Evolutionary conservation across 2,329 filamentous ascomycete genomes (phyloP), one percentile per base, ranked within the genome.

Genomic region (Fusarium nodosum): DNA sequence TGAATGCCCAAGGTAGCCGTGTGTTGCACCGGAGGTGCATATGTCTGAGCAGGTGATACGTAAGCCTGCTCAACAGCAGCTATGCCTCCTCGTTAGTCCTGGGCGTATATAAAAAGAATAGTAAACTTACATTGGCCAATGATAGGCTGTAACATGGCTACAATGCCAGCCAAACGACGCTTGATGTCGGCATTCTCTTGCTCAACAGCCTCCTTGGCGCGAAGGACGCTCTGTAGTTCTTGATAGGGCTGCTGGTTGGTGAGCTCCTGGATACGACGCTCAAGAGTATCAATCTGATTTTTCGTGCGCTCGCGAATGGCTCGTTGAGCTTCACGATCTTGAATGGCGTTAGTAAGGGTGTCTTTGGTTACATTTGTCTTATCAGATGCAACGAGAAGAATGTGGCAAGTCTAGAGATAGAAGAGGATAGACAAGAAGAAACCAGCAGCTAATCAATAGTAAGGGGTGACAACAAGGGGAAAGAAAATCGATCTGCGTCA

Each of bases 301-400:
- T 91, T 93, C 30, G 93, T 96, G 57, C 93, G 88, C 81, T 95
- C 92, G 42, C 93, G 87, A 63, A 97, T 96, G 39, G 92, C 93
- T 50, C 93, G 87, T 78, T 97, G 93, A 31, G 93, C 93, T 79
- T 97, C 93, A 60, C 93, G 90, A 77, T 97, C 93, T 86, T 88
- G 18, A 45, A 56, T 39, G 30, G 45, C 59, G 58, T 66, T 59
- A 70, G 72, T 71, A 46, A 68, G 26, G 4, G 33, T 60, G 33
- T 38, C 34, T 22, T 55, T 30, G 20, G 9, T 41, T 39, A n/a
- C 13, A 48, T 9, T 34, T 65, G 38, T 31, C 42, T 54, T 60
- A 48, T 56, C 46, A 46, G 36, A 47, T 42, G 66, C 65, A 41
- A 51, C 31, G 22, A 45, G 38, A 47, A 12, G 9, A 20, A 52